phyloP scores from a whole-genome alignment of 257 asterid species.

The Solanum lignicaule region DNA sequence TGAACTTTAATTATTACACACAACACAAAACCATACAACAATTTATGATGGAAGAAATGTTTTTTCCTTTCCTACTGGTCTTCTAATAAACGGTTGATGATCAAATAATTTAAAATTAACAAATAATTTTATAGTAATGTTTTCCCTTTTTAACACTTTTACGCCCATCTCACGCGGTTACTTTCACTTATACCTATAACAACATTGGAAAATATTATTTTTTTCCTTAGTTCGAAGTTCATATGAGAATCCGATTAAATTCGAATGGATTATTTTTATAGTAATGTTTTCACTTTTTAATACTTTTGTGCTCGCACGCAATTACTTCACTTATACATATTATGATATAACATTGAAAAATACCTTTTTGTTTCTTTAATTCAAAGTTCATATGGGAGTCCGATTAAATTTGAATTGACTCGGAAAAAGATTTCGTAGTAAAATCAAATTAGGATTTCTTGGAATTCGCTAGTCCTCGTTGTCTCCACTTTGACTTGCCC shows the following conservation, averaged over 20 bases:
- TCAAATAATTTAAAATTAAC: too few relatives aligned
- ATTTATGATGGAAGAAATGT: too few relatives aligned
- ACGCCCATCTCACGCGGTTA: not conserved
- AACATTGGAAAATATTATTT: not conserved
- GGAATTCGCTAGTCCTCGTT: not conserved
- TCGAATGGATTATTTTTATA: too few relatives aligned
- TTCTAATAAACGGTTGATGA: too few relatives aligned
- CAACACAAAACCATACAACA: too few relatives aligned
- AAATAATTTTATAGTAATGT: too few relatives aligned
- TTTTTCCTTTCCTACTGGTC: too few relatives aligned
- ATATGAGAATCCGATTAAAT: too few relatives aligned
- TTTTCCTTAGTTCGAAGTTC: not conserved
- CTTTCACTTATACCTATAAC: not conserved
- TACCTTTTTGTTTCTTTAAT: not conserved
- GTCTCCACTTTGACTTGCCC: not conserved
- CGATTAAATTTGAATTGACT: not conserved
- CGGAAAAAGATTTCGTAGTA: not conserved
- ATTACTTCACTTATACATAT: not conserved
- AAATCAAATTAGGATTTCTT: not conserved
- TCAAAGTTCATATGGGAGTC: fast-evolving
- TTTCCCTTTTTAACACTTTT: too few relatives aligned
- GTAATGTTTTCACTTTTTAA: not conserved
- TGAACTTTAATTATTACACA: too few relatives aligned
- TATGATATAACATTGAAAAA: not conserved
- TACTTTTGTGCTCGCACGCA: not conserved